Base-by-base conservation (phyloP, 2,329 filamentous ascomycete genomes). In the Aspergillus sp. region DNA sequence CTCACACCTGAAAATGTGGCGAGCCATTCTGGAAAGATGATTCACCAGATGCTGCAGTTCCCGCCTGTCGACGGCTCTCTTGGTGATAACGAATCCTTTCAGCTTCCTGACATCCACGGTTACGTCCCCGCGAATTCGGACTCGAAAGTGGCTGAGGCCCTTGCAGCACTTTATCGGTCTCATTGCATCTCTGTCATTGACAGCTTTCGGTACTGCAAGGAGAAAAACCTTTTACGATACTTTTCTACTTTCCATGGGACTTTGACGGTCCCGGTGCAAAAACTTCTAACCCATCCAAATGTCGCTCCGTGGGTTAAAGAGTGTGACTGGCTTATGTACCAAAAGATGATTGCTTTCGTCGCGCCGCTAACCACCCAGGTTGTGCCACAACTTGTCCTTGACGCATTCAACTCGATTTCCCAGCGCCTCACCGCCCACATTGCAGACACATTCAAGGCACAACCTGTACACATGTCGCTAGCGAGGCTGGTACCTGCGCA, bases 231-330 rank as follows among this genome's bases (percentile, higher is more conserved):
- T 57, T 93, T 94, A 56, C 85, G 93, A 44, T 74, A 95, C 11
- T 94, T 93, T 56, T 88, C 83, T 4, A 91, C 89, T 1, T 96
- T 98, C 57, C 86, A 94, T 51, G 91, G 91, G 34, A 96, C 88
- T 2, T 74, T 98, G 49, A 98, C 91, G 1, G 93, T 95, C 60
- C 91, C 91, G 4, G 89, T 96, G 3, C 86, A 95, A 58, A 95
- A 93, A 58, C 66, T 98, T 2, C 82, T 98, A 49, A 78, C 79
- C 10, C 78, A 93, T 50, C 78, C 82, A 2, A 79, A 78, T 34
- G 67, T 96, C 34, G 85, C 86, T 2, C 74, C 82, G 1, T 98
- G 91, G 91, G 93, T 98, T 40, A 84, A 91, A 54, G 82, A 93
- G 56, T 94, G 86, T 55, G 91, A 98, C 57, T 93, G 91, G 63